Conservation (phyloP, 768 basidiomycete species). For the Lactarius quietus region DNA sequence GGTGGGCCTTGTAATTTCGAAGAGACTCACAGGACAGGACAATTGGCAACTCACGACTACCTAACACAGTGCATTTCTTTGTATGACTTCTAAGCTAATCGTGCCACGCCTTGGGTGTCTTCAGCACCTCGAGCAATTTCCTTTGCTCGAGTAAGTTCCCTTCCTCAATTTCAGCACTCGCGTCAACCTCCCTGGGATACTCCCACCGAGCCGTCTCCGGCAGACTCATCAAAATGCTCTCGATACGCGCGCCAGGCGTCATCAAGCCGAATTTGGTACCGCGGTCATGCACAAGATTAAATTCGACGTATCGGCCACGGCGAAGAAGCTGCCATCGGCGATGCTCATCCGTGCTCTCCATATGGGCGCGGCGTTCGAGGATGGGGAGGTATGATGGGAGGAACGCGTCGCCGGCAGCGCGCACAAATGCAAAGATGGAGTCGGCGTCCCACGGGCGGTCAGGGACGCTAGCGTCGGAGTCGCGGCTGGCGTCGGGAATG, state of each 20-base stretch:
- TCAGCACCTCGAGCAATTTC: constrained; percentile 49
- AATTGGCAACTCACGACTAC: background rate
- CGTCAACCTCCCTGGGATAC: constrained; percentile 55
- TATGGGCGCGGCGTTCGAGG: constrained; percentile 52
- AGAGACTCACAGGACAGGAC: background rate
- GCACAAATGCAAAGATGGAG: constrained; percentile 75
- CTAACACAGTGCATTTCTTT: background rate
- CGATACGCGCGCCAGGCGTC: constrained; percentile 56
- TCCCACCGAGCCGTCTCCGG: constrained; percentile 69
- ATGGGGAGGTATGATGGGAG: constrained; percentile 90
- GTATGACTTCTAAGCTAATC: background rate
- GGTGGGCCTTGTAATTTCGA: background rate
- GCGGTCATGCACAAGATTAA: constrained; percentile 65
- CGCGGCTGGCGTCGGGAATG: constrained; percentile 40
- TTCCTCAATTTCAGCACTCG: constrained; percentile 48
- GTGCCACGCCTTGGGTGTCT: constrained; percentile 46
- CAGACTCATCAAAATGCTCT: constrained; percentile 63
- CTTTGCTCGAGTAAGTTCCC: no score
- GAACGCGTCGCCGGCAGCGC: constrained; percentile 73
- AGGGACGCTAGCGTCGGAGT: no score
- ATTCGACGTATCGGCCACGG: constrained; percentile 92
- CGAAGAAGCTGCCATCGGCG: constrained; percentile 93
- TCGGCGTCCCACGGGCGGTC: constrained; percentile 54
- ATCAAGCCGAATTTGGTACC: constrained; percentile 65
- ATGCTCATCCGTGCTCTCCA: constrained; percentile 58